A percentile compares a stretch with the other conserved stretches of the same genome.
Evolutionary conservation across 1,139 yeast species (phyloP).

Genomic region (Debaryomyces sp.): DNA sequence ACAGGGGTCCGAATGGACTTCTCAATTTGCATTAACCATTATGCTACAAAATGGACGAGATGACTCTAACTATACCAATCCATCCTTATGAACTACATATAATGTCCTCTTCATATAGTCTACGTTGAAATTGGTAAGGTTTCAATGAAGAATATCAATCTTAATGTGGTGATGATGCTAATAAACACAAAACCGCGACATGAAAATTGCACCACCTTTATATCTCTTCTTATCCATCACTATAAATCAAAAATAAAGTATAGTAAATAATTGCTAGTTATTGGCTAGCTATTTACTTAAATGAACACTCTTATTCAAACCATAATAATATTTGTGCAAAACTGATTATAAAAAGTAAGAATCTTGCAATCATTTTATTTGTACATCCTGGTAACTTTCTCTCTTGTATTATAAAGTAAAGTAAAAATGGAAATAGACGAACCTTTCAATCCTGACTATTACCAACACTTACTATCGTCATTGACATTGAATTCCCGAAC

Average conservation of each 20-base stretch:
- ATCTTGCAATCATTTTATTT: neutral
- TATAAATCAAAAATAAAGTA: neutral
- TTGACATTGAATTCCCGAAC: constrained; percentile 44
- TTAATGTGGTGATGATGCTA: neutral
- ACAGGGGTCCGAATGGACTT: neutral
- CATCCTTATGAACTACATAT: neutral
- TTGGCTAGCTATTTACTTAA: neutral
- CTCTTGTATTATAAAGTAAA: constrained; percentile 8
- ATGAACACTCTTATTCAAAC: neutral
- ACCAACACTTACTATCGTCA: constrained; percentile 32
- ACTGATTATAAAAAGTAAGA: neutral
- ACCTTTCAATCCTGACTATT: constrained; percentile 33
- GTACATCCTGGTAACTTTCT: neutral
- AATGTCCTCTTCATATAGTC: neutral
- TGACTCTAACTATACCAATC: neutral
- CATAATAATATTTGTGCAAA: neutral
- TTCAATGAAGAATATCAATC: neutral
- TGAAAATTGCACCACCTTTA: neutral
- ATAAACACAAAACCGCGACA: neutral
- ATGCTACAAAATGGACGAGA: neutral
- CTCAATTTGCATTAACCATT: neutral
- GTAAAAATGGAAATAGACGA: constrained; percentile 16
- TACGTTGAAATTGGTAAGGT: neutral
- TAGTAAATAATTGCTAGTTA: neutral
- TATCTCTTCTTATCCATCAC: too few relatives aligned